Evolutionary conservation across 495 filamentous ascomycete species (phyloP).

Genomic region (Lasiosphaeriaceae sp.): DNA sequence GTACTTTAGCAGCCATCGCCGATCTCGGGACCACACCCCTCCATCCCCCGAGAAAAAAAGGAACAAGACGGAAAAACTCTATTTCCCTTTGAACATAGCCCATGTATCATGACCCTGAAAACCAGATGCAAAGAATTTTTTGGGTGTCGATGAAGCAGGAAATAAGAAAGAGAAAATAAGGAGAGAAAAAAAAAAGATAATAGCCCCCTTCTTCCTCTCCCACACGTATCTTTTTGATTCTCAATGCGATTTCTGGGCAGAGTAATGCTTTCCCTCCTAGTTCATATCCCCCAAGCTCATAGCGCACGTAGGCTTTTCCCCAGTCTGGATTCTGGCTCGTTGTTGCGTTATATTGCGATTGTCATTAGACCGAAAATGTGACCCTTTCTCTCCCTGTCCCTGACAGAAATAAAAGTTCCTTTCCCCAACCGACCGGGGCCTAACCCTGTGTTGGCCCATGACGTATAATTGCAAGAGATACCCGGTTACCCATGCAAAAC

Average conservation of each 20-base stretch:
- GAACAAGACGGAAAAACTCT: background rate
- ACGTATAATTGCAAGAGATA: background rate
- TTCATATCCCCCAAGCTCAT: background rate
- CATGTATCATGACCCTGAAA: constrained; percentile 13
- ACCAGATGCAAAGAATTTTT: constrained; percentile 2
- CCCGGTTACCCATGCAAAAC: background rate
- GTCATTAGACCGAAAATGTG: background rate
- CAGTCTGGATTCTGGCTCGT: background rate
- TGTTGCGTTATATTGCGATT: background rate
- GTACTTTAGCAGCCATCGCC: no score
- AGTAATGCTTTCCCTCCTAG: background rate
- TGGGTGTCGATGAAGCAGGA: no score
- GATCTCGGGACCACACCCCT: no score
- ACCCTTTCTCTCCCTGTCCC: background rate
- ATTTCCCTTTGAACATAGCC: constrained; percentile 3
- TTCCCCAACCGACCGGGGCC: background rate
- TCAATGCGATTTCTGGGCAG: background rate
- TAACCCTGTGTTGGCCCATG: background rate
- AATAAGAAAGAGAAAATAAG: constrained; percentile 7
- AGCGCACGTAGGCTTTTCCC: background rate
- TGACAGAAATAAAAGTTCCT: background rate
- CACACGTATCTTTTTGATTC: background rate
- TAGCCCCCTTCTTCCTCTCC: background rate
- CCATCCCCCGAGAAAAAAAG: background rate
- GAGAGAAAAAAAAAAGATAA: background rate